Base-by-base conservation (phyloP, 1,139 yeast genomes). In the Pichia sp. region DNA sequence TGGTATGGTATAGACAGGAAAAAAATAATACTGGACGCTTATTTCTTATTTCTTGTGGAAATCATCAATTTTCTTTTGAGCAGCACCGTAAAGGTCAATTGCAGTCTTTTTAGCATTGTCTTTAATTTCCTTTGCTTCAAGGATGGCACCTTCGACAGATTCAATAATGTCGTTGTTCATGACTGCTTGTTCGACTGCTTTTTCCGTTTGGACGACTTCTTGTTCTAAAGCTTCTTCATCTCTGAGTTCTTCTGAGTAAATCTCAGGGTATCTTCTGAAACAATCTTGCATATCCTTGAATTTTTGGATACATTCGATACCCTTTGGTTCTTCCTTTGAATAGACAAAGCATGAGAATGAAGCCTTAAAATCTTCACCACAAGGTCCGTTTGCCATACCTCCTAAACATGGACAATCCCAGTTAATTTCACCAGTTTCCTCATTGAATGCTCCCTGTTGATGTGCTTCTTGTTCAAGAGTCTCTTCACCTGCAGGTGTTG, bases 391-490 rank as follows among this genome's bases (percentile, higher is more conserved):
- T 29, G 98, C 97, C 97, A 91, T 91, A 34, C 98, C 98, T 28
- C 98, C 98, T 42, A 93, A 69, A 64, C 99, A 93, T n/a, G 98
- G 96, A 60, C 99, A 93, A 57, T 93, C 98, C 99, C 99, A 93
- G 75, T 93, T 91, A 63, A 93, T 93, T 60, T 91, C 98, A 27
- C 98, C 98, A 6, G 99, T 91, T 53, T 85, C 96, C 32, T 97
- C 97, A 63, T 91, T 77, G 64, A 78, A 91, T 3, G 98, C 96
- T 44, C 48, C 60, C 14, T 57, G 60, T 28, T 44, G 51, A 18
- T 38, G 50, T 4, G 44, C 51, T 23, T 49, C 43, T 24, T 35
- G 44, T 28, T 38, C 44, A 11, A 34, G 41, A n/a, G 43, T 34
- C 29, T 45, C 40, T 17, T 27, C 31, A 7, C 27, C 30, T 15